Base-by-base conservation (phyloP, 2,329 filamentous ascomycete species). In the Taxawa tesnikishii region DNA sequence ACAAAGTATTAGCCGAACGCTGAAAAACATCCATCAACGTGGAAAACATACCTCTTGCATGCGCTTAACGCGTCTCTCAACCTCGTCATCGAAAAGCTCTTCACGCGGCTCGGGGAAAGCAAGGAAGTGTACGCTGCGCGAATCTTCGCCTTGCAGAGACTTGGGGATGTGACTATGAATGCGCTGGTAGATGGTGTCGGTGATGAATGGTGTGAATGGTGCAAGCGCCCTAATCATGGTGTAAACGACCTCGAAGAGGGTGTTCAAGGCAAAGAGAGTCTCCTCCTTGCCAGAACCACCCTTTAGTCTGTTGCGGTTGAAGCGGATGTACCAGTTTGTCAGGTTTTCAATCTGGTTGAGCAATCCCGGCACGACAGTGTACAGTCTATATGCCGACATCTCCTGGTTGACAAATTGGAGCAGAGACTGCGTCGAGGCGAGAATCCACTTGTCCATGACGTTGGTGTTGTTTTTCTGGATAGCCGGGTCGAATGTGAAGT, bases 321-420 rank as follows among this genome's bases (percentile, higher is more conserved):
- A 92, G 39, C 85, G 74, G 54, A 94, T 94, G 60, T 94, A 94
- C 87, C 87, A 94, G 59, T 96, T 96, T n/a, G 87, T 94, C 4
- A 83, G 85, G 59, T 92, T 85, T 49, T 94, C 88, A 43, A 94
- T 92, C 48, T 93, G 51, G 38, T 53, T 53, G 21, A 57, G 43
- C 38, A 96, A 62, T 41, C 82, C 72, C 6, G 87, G 87, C 27
- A 94, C 85, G 27, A 96, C 88, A 2, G 87, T 96, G 58, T 94
- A 96, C 18, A 65, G 47, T 37, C 47, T 56, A 68, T 70, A 67
- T 66, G 75, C 76, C 32, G 69, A 68, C 88, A 96, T 96, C 60
- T 96, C 88, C 46, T 82, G 67, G 52, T 96, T 88, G 33, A 94
- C 83, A 51, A 90, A 94, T 48, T 85, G 77, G 36, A 96, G 68